phyloP scores from a whole-genome alignment of 2,329 filamentous ascomycete species.

The Hymenoscyphus linearis region DNA sequence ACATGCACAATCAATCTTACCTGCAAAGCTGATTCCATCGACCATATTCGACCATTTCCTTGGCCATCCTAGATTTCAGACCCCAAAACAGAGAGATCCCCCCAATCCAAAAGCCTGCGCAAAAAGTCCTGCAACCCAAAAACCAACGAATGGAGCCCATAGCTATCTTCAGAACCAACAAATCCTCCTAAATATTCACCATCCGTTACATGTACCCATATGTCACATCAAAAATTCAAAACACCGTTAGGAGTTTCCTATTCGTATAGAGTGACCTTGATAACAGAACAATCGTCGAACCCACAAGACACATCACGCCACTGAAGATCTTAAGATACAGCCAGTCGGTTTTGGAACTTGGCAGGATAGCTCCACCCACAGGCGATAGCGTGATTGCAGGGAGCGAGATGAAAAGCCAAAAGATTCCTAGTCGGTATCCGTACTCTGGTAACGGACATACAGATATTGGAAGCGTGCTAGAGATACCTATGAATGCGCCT shows the following conservation, averaged over 20 bases:
- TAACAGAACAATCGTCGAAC: not conserved
- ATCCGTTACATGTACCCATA: not conserved
- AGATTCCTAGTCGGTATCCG: slow-evolving; percentile 3
- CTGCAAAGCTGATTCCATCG: not conserved
- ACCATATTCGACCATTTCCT: not conserved
- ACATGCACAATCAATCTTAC: not conserved
- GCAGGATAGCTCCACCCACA: slow-evolving; percentile 6
- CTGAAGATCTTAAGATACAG: slow-evolving; percentile 8
- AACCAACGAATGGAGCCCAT: too few relatives aligned
- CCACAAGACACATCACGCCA: slow-evolving; percentile 6
- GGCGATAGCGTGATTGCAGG: slow-evolving; percentile 2
- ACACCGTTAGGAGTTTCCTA: not conserved
- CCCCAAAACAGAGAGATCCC: too few relatives aligned
- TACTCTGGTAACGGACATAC: slow-evolving; percentile 7
- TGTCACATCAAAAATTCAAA: not conserved
- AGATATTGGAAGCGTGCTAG: not conserved
- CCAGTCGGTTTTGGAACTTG: not conserved
- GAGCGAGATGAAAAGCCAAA: slow-evolving; percentile 3
- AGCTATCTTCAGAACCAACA: not conserved
- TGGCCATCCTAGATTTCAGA: too few relatives aligned
- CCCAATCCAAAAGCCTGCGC: too few relatives aligned
- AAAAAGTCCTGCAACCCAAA: too few relatives aligned
- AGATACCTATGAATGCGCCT: slow-evolving; percentile 24
- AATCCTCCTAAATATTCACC: not conserved
- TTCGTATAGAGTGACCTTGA: not conserved